phyloP scores from a whole-genome alignment of 495 filamentous ascomycete species.

The Sordaria brevicollis region DNA sequence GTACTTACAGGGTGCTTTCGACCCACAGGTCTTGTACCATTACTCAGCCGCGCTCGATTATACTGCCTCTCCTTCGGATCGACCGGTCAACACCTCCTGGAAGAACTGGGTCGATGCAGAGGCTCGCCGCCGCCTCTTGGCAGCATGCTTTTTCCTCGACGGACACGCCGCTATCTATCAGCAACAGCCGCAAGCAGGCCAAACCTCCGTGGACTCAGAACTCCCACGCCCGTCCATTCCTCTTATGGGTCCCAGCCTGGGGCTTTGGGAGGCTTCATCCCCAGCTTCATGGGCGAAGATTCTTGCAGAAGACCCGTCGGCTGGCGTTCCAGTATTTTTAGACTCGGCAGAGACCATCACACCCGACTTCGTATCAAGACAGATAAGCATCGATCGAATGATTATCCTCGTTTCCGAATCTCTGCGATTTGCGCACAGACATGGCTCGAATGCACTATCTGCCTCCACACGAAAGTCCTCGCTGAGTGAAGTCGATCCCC shows the following conservation, averaged over 20 bases:
- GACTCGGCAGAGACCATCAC: conserved; percentile 22
- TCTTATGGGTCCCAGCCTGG: conserved; percentile 22
- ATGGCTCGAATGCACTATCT: conserved; percentile 1
- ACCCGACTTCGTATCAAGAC: conserved; percentile 15
- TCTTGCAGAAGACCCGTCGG: conserved; percentile 14
- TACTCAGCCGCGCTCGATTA: conserved; percentile 17
- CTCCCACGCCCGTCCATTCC: conserved; percentile 24
- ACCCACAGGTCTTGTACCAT: conserved; percentile 28
- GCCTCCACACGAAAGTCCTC: conserved; percentile 15
- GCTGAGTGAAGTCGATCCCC: conserved; percentile 19
- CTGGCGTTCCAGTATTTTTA: conserved; percentile 12
- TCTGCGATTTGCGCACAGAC: conserved; percentile 27
- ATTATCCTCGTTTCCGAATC: conserved; percentile 26
- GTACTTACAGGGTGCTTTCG: conserved; percentile 36
- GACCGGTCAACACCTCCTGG: conserved; percentile 30
- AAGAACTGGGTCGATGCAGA: conserved; percentile 37
- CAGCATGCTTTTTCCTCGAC: conserved; percentile 41
- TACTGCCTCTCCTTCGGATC: conserved; percentile 14
- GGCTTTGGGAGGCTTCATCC: conserved; percentile 31
- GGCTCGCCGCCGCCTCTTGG: conserved; percentile 37
- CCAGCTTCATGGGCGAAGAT: conserved; percentile 24
- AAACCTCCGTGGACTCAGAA: conserved; percentile 16
- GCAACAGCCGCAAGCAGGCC: conserved; percentile 30
- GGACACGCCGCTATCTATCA: conserved; percentile 40
- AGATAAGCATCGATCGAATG: conserved; percentile 22